Conservation (phyloP, 345 rosid species). For the Syzygium aromaticum region DNA sequence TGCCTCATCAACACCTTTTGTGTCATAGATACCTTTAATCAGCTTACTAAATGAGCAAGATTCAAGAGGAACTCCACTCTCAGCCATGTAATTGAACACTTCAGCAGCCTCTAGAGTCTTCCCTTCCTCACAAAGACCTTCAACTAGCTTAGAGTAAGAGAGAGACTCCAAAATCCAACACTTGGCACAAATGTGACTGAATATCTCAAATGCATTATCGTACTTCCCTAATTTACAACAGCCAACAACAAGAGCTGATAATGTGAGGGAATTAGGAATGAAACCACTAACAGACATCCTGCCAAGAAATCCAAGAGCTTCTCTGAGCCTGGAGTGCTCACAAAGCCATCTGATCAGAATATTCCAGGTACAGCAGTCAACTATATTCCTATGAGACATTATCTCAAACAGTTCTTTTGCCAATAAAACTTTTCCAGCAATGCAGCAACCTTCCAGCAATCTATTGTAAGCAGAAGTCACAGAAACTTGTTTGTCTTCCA, state of each 20-base stretch:
- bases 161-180: conserved; percentile 27
- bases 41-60: conserved; percentile 20
- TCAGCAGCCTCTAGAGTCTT: conserved; percentile 26
- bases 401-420: conserved; percentile 28
- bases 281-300: conserved; percentile 30
- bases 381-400: conserved; percentile 24
- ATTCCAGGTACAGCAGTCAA: conserved; percentile 44
- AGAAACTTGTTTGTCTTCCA: conserved; percentile 26
- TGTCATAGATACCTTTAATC: conserved; percentile 18
- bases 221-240: conserved; percentile 20
- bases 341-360: conserved; percentile 39
- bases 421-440: conserved; percentile 19
- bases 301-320: conserved; percentile 33
- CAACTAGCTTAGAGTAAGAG: conserved; percentile 37
- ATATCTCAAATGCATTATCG: conserved; percentile 24
- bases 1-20: conserved; percentile 30
- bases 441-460: conserved; percentile 36
- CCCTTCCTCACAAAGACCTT: conserved; percentile 25
- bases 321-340: conserved; percentile 18
- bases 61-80: conserved; percentile 18
- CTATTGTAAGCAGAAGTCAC: conserved; percentile 32
- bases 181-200: conserved; percentile 9
- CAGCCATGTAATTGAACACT: conserved; percentile 37
- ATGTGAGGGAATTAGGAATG: conserved; percentile 28
- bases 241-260: conserved; percentile 39